Percentiles rank a stretch among this genome's conserved stretches.
These are phyloP conservation scores for Parascedosporium putredinis DNA, from an alignment of 2,329 filamentous ascomycete genomes.

Conservation along the genomic window DNA sequence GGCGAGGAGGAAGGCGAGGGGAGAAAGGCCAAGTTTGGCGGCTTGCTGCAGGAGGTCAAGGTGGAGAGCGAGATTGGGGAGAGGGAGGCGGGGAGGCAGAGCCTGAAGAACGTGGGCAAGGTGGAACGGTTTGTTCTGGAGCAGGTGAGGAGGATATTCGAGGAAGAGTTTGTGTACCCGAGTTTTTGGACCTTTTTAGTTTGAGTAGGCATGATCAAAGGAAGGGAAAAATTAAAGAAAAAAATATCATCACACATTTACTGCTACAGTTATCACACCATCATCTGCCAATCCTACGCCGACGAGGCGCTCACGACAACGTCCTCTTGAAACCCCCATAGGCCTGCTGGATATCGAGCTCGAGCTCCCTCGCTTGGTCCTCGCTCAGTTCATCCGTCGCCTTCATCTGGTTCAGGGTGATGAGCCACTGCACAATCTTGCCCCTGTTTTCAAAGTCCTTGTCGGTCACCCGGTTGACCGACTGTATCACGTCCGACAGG, in stretches of 20 bases:
- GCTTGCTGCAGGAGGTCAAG: conserved; percentile 80
- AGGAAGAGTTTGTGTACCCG: conserved; percentile 96
- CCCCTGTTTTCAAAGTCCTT: conserved; percentile 88
- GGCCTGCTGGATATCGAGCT: conserved; percentile 87
- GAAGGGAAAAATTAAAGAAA: conserved; percentile 4
- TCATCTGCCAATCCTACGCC: background rate
- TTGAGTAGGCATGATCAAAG: conserved; percentile 28
- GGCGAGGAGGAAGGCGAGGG: conserved; percentile 17
- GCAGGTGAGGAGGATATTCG: conserved; percentile 92
- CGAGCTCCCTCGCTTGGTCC: conserved; percentile 77
- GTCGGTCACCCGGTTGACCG: conserved; percentile 93
- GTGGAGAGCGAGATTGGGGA: conserved; percentile 97
- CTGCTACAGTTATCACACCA: no score
- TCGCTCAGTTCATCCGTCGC: conserved; percentile 84
- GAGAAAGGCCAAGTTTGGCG: conserved; percentile 44
- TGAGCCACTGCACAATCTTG: conserved; percentile 98
- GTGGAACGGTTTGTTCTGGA: conserved; percentile 96
- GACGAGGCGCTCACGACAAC: conserved; percentile 36
- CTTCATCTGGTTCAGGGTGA: conserved; percentile 94
- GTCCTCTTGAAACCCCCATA: conserved; percentile 89
- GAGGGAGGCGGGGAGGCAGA: conserved; percentile 83
- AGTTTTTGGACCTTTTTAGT: conserved; percentile 98
- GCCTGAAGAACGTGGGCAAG: conserved; percentile 96
- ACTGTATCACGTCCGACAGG: conserved; percentile 90
- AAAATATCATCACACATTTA: background rate